Evolutionary conservation across 2,329 filamentous ascomycete genomes (phyloP).

Genomic region (Aspergillus puulaauensis): DNA sequence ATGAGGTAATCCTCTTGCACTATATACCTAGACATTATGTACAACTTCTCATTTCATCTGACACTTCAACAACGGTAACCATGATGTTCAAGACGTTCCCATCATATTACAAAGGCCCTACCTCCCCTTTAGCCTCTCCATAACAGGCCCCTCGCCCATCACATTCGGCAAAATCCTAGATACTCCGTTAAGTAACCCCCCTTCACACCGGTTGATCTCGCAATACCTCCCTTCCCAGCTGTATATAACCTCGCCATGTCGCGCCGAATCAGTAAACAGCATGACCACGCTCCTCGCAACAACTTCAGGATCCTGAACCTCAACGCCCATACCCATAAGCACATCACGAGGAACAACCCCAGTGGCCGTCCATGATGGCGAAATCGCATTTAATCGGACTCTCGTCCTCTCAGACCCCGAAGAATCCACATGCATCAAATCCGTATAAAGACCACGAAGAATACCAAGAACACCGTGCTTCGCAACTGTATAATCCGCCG

Average conservation of each 20-base stretch:
- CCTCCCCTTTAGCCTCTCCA: constrained; percentile 11
- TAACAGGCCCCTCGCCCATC: constrained; percentile 13
- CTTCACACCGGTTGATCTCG: constrained; percentile 54
- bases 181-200: constrained; percentile 16
- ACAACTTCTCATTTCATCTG: no score
- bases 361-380: constrained; percentile 57
- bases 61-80: no score
- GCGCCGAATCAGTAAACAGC: constrained; percentile 50
- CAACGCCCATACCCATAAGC: constrained; percentile 12
- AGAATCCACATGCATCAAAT: constrained; percentile 26
- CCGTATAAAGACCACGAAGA: constrained; percentile 47
- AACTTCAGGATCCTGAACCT: constrained; percentile 45
- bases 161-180: constrained; percentile 8
- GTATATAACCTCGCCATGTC: constrained; percentile 56
- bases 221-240: constrained; percentile 48
- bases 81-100: background rate
- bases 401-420: background rate
- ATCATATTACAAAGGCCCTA: background rate
- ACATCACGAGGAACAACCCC: constrained; percentile 45
- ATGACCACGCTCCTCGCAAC: constrained; percentile 52
- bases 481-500: constrained; percentile 53
- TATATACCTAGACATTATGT: no score
- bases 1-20: no score
- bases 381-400: constrained; percentile 56
- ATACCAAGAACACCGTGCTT: constrained; percentile 59